These are phyloP conservation scores for Rosa rugosa DNA, from an alignment of 306 rosid genomes.

Conservation along the genomic window DNA sequence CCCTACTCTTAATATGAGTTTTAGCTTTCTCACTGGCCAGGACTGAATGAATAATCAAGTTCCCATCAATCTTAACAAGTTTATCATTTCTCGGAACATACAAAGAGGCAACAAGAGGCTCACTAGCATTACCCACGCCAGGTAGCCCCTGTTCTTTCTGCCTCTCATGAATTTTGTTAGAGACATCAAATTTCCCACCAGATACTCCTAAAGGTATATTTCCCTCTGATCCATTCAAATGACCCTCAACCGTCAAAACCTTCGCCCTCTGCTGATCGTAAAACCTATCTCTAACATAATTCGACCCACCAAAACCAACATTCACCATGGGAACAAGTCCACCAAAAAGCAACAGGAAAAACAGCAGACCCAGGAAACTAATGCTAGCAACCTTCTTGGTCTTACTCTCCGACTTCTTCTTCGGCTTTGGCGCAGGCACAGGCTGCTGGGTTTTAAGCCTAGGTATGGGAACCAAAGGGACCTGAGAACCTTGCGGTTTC, in stretches of 20 bases:
- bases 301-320: constrained; percentile 53
- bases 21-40: constrained; percentile 91
- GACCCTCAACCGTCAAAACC: constrained; percentile 48
- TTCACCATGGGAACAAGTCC: constrained; percentile 68
- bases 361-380: constrained; percentile 83
- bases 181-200: constrained; percentile 43
- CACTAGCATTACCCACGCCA: constrained; percentile 60
- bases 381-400: constrained; percentile 96
- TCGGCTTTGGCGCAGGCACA: constrained; percentile 44
- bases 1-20: constrained; percentile 47
- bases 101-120: constrained; percentile 86
- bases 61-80: constrained; percentile 92
- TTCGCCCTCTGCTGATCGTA: constrained; percentile 50
- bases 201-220: constrained; percentile 35
- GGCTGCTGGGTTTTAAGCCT: constrained; percentile 73
- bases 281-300: constrained; percentile 43
- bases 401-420: constrained; percentile 50
- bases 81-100: constrained; percentile 96
- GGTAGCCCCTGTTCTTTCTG: constrained; percentile 28
- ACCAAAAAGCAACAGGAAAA: constrained; percentile 78
- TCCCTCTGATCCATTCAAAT: constrained; percentile 52
- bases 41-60: constrained; percentile 89
- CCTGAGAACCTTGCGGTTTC: constrained; percentile 80
- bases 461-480: constrained; percentile 91
- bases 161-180: constrained; percentile 37